Percentiles rank a stretch among this genome's conserved stretches.
phyloP scores from a whole-genome alignment of 2,329 filamentous ascomycete genomes.

The Colletotrichum sidae region DNA sequence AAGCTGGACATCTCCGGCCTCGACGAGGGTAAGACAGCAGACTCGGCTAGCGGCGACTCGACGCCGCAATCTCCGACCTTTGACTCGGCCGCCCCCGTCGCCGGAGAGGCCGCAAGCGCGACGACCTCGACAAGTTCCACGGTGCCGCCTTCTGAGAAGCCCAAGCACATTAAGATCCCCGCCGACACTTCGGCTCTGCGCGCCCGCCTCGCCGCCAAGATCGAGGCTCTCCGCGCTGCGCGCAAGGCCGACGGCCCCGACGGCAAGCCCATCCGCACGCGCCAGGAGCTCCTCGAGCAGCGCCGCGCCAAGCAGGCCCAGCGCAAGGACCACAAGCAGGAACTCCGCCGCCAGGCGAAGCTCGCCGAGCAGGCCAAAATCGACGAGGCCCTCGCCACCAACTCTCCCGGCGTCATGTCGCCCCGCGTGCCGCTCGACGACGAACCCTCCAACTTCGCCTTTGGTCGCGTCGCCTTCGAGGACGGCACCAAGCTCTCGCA shows the following conservation, averaged over 20 bases:
- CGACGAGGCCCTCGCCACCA: conserved; percentile 72
- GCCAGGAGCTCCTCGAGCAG: conserved; percentile 92
- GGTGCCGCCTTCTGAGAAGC: conserved; percentile 68
- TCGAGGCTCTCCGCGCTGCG: conserved; percentile 85
- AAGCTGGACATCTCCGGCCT: conserved; percentile 45
- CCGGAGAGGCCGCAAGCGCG: conserved; percentile 63
- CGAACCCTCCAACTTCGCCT: conserved; percentile 76
- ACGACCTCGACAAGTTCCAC: conserved; percentile 79
- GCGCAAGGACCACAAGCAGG: conserved; percentile 89
- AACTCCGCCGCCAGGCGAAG: conserved; percentile 80
- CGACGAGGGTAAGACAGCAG: conserved; percentile 51
- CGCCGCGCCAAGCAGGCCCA: conserved; percentile 88
- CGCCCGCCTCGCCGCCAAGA: conserved; percentile 82
- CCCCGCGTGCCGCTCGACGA: conserved; percentile 62
- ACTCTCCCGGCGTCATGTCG: conserved; percentile 70
- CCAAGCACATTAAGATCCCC: conserved; percentile 75
- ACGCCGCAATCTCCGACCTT: conserved; percentile 69
- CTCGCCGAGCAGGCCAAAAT: conserved; percentile 79
- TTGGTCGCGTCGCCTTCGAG: conserved; percentile 89
- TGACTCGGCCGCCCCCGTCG: conserved; percentile 61
- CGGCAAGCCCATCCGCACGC: conserved; percentile 83
- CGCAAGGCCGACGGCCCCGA: conserved; percentile 89
- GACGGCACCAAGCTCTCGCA: conserved; percentile 86
- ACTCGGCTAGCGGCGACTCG: conserved; percentile 52
- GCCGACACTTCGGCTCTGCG: conserved; percentile 80